Evolutionary conservation across 2,329 filamentous ascomycete genomes (phyloP).

Genomic region (Microsporum canis): DNA sequence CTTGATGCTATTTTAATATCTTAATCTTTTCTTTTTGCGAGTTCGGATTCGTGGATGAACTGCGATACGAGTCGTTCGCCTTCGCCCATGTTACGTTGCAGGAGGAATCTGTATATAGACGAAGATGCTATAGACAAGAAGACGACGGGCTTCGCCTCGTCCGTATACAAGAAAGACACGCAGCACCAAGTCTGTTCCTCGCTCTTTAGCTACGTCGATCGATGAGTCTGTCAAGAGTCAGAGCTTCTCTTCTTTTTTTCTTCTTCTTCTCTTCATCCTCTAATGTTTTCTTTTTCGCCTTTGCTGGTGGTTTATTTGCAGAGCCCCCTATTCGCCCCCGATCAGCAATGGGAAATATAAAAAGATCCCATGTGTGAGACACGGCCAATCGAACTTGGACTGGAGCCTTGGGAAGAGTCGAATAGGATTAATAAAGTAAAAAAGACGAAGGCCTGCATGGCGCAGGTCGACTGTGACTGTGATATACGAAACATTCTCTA

Average conservation of each 20-base stretch:
- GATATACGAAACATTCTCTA: neutral
- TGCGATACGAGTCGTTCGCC: constrained; percentile 1
- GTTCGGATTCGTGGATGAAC: neutral
- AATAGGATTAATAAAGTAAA: neutral
- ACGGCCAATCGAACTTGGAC: neutral
- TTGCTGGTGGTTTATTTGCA: neutral
- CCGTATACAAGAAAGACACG: neutral
- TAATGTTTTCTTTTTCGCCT: neutral
- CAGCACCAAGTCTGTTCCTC: neutral
- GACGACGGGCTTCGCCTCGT: neutral
- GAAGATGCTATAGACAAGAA: neutral
- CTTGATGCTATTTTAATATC: neutral
- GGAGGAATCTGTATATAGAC: neutral
- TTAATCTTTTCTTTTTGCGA: neutral
- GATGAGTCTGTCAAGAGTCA: neutral
- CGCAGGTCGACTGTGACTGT: neutral
- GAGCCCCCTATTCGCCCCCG: neutral
- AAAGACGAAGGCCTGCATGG: neutral
- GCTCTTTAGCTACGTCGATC: neutral
- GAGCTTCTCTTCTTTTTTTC: neutral
- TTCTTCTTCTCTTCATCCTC: neutral
- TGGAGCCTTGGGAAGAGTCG: too few relatives aligned
- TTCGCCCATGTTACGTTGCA: neutral
- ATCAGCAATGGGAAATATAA: constrained; percentile 1
- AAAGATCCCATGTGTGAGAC: constrained; percentile 2